These are phyloP conservation scores for Epichloe bromicola DNA, from an alignment of 2,329 filamentous ascomycete species.

Conservation along the genomic window DNA sequence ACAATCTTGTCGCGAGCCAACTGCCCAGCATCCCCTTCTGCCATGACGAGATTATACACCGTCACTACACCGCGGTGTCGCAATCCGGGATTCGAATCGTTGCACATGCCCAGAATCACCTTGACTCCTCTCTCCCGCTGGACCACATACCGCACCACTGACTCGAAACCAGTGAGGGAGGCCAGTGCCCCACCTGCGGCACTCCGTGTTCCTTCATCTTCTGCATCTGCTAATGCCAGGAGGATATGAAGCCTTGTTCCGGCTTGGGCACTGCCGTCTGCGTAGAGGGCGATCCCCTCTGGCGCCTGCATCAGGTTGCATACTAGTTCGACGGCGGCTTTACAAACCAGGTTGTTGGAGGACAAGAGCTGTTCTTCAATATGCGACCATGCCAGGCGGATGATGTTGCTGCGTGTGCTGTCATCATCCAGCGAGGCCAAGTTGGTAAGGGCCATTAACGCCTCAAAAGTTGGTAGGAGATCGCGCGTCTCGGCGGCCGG, in stretches of 20 bases:
- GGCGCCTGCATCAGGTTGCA: conserved; percentile 75
- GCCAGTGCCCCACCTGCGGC: conserved; percentile 84
- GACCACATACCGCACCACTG: conserved; percentile 58
- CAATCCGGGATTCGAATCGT: conserved; percentile 57
- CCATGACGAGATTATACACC: conserved; percentile 57
- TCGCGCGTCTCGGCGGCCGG: conserved; percentile 53
- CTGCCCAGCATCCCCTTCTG: conserved; percentile 51
- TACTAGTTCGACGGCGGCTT: conserved; percentile 75
- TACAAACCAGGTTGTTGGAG: conserved; percentile 60
- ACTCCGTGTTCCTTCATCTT: conserved; percentile 64
- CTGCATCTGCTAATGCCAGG: conserved; percentile 74
- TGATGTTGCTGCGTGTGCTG: conserved; percentile 52
- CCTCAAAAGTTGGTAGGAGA: conserved; percentile 80
- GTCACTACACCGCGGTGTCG: conserved; percentile 63
- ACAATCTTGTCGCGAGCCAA: conserved; percentile 47
- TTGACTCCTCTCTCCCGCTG: conserved; percentile 58
- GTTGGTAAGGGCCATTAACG: conserved; percentile 85
- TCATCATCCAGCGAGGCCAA: conserved; percentile 68
- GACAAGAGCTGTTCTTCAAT: conserved; percentile 77
- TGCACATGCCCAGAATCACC: conserved; percentile 69
- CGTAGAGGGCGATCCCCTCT: conserved; percentile 55
- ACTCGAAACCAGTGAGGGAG: conserved; percentile 66
- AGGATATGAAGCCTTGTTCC: conserved; percentile 68
- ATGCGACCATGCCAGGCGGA: conserved; percentile 58
- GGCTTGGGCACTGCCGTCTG: conserved; percentile 52